Evolutionary conservation across 2,329 filamentous ascomycete genomes (phyloP), one percentile per base, ranked within the genome.

Genomic region (Arthrobotrys entomopaga): DNA sequence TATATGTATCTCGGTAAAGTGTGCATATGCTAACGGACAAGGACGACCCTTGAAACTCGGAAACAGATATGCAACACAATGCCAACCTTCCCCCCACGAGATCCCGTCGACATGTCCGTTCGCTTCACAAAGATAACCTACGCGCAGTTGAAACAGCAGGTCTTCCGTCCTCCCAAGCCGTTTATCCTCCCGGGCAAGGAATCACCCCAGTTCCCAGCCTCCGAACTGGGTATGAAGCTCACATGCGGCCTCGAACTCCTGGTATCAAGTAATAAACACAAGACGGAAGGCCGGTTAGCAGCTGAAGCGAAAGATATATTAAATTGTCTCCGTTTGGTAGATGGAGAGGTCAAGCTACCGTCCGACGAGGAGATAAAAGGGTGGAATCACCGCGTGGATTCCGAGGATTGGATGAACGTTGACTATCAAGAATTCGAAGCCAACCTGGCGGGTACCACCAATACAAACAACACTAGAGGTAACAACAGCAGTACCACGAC

Each of bases 161-260:
- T 90, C 22, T 97, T 97, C 57, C 83, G 88, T 0, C 85, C 91
- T 0, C 88, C 88, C 1, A 83, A 84, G 2, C 71, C 71, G 15
- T 75, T 75, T 43, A 75, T 75, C 22, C 71, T 75, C 22, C 71
- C 71, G 48, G 65, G 65, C 48, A 61, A 58, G 65, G 64, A 69
- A 69, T 75, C 71, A 40, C 52, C 57, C 20, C 66, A 74, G 48
- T 70, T 43, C 24, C 66, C 50, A 26, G 59, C 72, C 3, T 53
- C 57, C 1, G 90, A 94, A 65, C 83, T 91, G 46, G 93, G 93
- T 10, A 94, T 97, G 89, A 98, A 98, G 80, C 82, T 98, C 8
- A 87, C 92, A 0, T 93, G 90, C 77, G 95, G 94, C 0, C 93
- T 97, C 79, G 94, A 99, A 81, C 95, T 98, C 86, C 85, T 98